Percentiles rank a stretch among this genome's conserved stretches.
phyloP scores from a whole-genome alignment of 495 filamentous ascomycete species.

The Tricharina praecox region DNA sequence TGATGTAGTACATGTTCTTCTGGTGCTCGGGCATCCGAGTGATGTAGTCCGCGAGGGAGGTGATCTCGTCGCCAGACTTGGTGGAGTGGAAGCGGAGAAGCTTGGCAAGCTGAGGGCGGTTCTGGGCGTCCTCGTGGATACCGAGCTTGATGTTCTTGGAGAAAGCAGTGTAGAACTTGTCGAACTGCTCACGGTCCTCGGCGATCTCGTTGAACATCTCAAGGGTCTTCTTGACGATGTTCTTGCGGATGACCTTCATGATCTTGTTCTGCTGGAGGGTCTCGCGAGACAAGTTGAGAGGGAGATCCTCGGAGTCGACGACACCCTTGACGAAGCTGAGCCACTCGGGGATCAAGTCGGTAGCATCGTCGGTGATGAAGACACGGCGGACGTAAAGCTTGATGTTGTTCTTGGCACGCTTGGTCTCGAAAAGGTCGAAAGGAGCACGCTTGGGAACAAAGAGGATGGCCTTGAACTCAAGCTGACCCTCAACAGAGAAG shows the following conservation, averaged over 20 bases:
- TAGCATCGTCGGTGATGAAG: slow-evolving; percentile 99
- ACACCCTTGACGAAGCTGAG: slow-evolving; percentile 99
- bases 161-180: slow-evolving; percentile 99
- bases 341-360: slow-evolving; percentile 98
- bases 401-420: slow-evolving; percentile 99
- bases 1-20: slow-evolving; percentile 99
- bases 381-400: slow-evolving; percentile 99
- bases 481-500: slow-evolving; percentile 99
- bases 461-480: slow-evolving; percentile 98
- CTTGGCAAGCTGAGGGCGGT: slow-evolving; percentile 85
- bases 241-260: slow-evolving; percentile 99
- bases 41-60: slow-evolving; percentile 89
- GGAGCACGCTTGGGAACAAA: slow-evolving; percentile 99
- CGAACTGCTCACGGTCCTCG: slow-evolving; percentile 98
- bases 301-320: slow-evolving; percentile 97
- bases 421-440: slow-evolving; percentile 99
- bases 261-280: slow-evolving; percentile 99
- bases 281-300: slow-evolving; percentile 97
- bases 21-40: slow-evolving; percentile 99
- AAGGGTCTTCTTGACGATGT: slow-evolving; percentile 99
- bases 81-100: slow-evolving; percentile 97
- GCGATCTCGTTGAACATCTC: slow-evolving; percentile 98
- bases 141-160: slow-evolving; percentile 99
- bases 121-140: slow-evolving; percentile 99
- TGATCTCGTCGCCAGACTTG: slow-evolving; percentile 90